These are phyloP conservation scores for Suillus brevipes DNA, from an alignment of 768 basidiomycete species.

Conservation along the genomic window DNA sequence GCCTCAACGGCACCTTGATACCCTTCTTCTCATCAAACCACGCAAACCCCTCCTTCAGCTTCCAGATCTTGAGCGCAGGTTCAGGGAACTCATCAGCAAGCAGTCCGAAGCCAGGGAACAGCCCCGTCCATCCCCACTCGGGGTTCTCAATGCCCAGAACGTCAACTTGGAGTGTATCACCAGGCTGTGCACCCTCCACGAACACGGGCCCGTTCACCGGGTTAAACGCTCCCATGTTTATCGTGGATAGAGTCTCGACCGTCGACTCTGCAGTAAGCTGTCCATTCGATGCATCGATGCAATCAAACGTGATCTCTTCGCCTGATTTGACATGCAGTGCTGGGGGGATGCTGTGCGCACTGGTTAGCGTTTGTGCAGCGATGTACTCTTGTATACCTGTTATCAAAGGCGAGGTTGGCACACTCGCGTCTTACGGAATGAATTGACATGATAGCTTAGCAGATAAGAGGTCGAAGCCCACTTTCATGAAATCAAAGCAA, in stretches of 20 bases:
- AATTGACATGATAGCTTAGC: conserved; percentile 40
- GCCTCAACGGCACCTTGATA: conserved; percentile 51
- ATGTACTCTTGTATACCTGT: conserved; percentile 41
- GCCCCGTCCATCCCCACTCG: conserved; percentile 63
- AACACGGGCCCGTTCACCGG: conserved; percentile 63
- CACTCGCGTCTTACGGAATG: conserved; percentile 55
- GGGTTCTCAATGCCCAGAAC: conserved; percentile 53
- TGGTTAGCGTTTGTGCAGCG: background rate
- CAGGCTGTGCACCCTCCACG: conserved; percentile 50
- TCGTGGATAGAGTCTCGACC: conserved; percentile 32
- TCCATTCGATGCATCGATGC: conserved; percentile 64
- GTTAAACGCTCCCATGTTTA: conserved; percentile 45
- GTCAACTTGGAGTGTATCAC: conserved; percentile 62
- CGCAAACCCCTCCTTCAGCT: conserved; percentile 45
- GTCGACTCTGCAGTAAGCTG: conserved; percentile 51
- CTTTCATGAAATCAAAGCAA: background rate
- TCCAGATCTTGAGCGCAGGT: conserved; percentile 56
- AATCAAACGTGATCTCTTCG: conserved; percentile 56
- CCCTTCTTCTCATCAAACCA: conserved; percentile 50
- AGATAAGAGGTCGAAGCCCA: background rate
- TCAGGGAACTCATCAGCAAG: conserved; percentile 55
- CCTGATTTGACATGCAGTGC: conserved; percentile 51
- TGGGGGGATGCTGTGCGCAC: conserved; percentile 47
- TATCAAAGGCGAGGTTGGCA: conserved; percentile 60
- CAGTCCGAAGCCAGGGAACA: conserved; percentile 61